phyloP scores from a whole-genome alignment of 1,284 basidiomycete species.

The Heliocybe sulcata region DNA sequence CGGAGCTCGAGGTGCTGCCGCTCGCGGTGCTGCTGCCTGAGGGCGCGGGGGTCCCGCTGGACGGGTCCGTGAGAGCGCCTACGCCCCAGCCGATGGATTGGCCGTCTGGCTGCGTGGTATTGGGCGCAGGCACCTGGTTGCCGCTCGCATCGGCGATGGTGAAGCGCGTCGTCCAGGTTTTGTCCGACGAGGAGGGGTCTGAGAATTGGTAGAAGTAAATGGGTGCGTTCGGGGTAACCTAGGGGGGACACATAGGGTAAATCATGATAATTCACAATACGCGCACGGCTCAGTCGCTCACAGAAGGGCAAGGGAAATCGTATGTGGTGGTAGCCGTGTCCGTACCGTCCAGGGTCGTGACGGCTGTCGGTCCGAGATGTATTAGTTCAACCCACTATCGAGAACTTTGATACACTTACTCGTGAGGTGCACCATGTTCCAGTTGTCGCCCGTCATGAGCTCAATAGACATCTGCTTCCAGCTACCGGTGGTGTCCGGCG shows the following conservation, averaged over 20 bases:
- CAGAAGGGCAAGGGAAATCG: constrained; percentile 62
- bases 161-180: constrained; percentile 78
- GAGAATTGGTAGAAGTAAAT: constrained; percentile 82
- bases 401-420: constrained; percentile 32
- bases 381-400: background rate
- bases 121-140: constrained; percentile 38
- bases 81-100: constrained; percentile 60
- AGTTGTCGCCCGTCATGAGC: constrained; percentile 76
- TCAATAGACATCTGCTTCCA: constrained; percentile 69
- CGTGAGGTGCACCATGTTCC: constrained; percentile 60
- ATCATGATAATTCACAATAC: too few relatives aligned
- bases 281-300: too few relatives aligned
- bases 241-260: constrained; percentile 2
- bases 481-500: constrained; percentile 39
- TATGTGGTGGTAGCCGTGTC: constrained; percentile 31
- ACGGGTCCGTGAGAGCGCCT: constrained; percentile 47
- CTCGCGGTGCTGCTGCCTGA: background rate
- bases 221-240: constrained; percentile 63
- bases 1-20: background rate
- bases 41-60: constrained; percentile 21
- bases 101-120: constrained; percentile 47
- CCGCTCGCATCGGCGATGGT: constrained; percentile 57
- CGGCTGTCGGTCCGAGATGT: constrained; percentile 28
- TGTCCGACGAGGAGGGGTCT: constrained; percentile 29
- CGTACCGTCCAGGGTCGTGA: constrained; percentile 60